A percentile compares a stretch with the other conserved stretches of the same genome.
These are phyloP conservation scores for Anastatica hierochuntica DNA, from an alignment of 345 rosid species.

Conservation along the genomic window DNA sequence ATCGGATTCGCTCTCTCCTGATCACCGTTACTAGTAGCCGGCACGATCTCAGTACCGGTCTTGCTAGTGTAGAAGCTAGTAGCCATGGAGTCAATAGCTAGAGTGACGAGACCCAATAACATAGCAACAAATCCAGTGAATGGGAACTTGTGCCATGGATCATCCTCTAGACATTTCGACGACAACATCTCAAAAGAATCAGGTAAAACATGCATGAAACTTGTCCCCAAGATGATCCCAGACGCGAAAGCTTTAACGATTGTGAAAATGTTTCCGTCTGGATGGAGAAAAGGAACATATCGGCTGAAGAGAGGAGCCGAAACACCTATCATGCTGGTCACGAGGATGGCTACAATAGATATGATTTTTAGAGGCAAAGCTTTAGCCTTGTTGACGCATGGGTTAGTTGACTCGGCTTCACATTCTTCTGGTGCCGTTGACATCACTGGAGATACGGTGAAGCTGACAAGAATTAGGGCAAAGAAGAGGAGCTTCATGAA, in stretches of 20 bases:
- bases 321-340: conserved; percentile 60
- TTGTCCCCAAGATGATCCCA: conserved; percentile 72
- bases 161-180: conserved; percentile 47
- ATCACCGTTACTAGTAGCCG: background rate
- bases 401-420: conserved; percentile 3
- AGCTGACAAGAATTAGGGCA: too few relatives aligned
- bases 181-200: conserved; percentile 72
- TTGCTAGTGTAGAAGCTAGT: conserved; percentile 33
- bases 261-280: conserved; percentile 41
- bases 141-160: conserved; percentile 77
- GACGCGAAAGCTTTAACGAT: conserved; percentile 59
- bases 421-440: conserved; percentile 28
- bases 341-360: conserved; percentile 40
- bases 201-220: conserved; percentile 78
- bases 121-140: conserved; percentile 69
- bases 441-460: conserved; percentile 9
- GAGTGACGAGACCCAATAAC: conserved; percentile 54
- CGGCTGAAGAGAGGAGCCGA: conserved; percentile 40
- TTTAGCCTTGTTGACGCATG: conserved; percentile 40
- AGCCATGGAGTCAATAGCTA: conserved; percentile 61
- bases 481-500: too few relatives aligned
- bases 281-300: conserved; percentile 42
- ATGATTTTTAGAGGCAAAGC: conserved; percentile 49
- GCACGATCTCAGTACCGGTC: too few relatives aligned
- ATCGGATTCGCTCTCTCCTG: conserved; percentile 7